Evolutionary conservation across 179 eudicot species (phyloP).

Genomic region (Beta macrorhiza): DNA sequence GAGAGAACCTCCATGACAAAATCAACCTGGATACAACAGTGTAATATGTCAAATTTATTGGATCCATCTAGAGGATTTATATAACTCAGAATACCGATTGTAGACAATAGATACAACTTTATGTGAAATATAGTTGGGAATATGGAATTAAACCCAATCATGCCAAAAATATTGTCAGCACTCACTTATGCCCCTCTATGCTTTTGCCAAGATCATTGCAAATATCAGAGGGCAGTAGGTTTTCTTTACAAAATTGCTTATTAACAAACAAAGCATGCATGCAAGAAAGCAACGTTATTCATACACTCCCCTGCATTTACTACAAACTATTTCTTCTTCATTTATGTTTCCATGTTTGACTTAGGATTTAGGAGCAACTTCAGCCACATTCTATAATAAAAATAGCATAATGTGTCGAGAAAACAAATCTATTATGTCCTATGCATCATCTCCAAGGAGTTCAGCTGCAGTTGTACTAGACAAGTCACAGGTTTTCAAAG

Average conservation of each 20-base stretch:
- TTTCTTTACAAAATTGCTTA: neutral
- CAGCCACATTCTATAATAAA: too few relatives aligned
- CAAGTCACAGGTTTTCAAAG: neutral
- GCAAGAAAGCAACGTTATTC: too few relatives aligned
- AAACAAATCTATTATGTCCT: neutral
- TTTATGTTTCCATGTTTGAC: neutral
- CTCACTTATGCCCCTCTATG: neutral
- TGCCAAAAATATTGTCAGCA: too few relatives aligned
- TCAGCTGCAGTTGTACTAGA: neutral
- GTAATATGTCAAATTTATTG: neutral
- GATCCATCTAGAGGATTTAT: neutral
- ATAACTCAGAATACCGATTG: neutral
- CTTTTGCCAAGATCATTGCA: neutral
- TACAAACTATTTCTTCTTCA: too few relatives aligned
- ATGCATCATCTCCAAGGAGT: neutral
- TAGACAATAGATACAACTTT: conserved; percentile 3
- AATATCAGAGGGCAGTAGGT: neutral
- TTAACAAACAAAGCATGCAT: neutral
- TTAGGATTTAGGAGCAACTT: neutral
- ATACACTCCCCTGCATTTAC: neutral
- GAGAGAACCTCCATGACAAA: conserved; percentile 92
- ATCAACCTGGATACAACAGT: conserved; percentile 59
- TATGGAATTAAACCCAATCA: too few relatives aligned
- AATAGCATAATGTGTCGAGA: neutral
- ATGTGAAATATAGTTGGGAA: conserved; percentile 3